phyloP scores from a whole-genome alignment of 176 grass and related monocot species.

The Eragrostis curvula region DNA sequence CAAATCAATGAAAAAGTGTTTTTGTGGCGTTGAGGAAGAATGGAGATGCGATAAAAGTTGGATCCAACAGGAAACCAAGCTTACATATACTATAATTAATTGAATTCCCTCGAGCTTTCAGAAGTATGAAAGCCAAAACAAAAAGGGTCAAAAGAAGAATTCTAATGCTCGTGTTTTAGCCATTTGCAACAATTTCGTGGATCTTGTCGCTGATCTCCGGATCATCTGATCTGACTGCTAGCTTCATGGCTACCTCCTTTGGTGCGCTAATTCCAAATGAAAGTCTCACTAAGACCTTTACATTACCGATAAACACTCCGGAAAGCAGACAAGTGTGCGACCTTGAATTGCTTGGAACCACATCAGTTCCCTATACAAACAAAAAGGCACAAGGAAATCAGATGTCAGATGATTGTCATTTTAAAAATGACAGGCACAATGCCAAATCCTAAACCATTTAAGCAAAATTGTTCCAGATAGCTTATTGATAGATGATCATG shows the following conservation, averaged over 20 bases:
- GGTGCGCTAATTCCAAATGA: constrained; percentile 89
- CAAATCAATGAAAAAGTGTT: constrained; percentile 43
- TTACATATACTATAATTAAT: constrained; percentile 64
- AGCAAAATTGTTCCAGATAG: background rate
- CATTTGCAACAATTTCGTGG: constrained; percentile 90
- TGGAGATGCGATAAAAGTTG: constrained; percentile 32
- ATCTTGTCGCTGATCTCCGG: constrained; percentile 87
- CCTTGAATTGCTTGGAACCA: constrained; percentile 87
- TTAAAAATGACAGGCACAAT: background rate
- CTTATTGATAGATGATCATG: background rate
- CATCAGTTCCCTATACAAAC: constrained; percentile 78
- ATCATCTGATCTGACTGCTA: constrained; percentile 91
- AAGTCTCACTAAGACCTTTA: constrained; percentile 81
- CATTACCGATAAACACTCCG: constrained; percentile 77
- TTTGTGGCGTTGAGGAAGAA: constrained; percentile 21
- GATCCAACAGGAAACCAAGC: constrained; percentile 38
- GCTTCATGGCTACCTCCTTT: constrained; percentile 98
- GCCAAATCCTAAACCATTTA: background rate
- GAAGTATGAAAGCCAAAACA: constrained; percentile 41
- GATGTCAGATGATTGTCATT: background rate
- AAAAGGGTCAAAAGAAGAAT: constrained; percentile 24
- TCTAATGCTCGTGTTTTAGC: constrained; percentile 48
- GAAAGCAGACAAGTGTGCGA: constrained; percentile 93
- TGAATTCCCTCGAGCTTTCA: constrained; percentile 43
- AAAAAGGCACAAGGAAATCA: background rate